Percentiles rank a stretch among this genome's conserved stretches.
Evolutionary conservation across 116 monocot species (phyloP).

Genomic region (Dioscorea cayenensis): DNA sequence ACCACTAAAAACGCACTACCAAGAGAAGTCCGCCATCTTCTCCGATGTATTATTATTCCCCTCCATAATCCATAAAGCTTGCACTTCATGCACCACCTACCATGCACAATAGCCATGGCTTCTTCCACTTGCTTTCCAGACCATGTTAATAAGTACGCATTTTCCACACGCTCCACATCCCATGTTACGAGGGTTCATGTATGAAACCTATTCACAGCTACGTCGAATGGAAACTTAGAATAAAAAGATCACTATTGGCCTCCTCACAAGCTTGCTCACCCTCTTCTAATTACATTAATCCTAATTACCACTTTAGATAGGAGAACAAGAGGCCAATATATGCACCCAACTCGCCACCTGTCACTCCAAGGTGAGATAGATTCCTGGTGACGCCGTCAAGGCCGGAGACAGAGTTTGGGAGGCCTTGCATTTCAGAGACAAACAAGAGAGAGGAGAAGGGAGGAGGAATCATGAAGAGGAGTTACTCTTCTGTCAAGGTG

Average conservation of each 20-base stretch:
- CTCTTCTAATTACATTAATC: neutral
- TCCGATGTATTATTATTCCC: no score
- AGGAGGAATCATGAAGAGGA: constrained; percentile 19
- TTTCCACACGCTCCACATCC: neutral
- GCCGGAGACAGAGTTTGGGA: neutral
- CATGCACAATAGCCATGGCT: neutral
- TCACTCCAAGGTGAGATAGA: neutral
- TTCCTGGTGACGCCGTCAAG: neutral
- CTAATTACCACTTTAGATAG: constrained; percentile 5
- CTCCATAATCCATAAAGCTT: neutral
- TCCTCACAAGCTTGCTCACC: neutral
- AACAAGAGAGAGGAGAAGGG: neutral
- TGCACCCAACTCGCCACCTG: neutral
- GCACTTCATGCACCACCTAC: neutral
- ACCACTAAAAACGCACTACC: neutral
- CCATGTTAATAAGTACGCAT: neutral
- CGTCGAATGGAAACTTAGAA: constrained; percentile 27
- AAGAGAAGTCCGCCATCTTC: neutral
- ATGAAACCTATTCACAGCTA: constrained; percentile 43
- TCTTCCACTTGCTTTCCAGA: neutral
- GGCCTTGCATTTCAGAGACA: neutral
- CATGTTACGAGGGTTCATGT: constrained; percentile 35
- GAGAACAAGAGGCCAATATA: constrained; percentile 33
- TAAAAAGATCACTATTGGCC: constrained; percentile 9
- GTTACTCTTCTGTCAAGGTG: constrained; percentile 21